Evolutionary conservation across 768 basidiomycete genomes (phyloP).

Genomic region (Clitopilus passeckerianus): DNA sequence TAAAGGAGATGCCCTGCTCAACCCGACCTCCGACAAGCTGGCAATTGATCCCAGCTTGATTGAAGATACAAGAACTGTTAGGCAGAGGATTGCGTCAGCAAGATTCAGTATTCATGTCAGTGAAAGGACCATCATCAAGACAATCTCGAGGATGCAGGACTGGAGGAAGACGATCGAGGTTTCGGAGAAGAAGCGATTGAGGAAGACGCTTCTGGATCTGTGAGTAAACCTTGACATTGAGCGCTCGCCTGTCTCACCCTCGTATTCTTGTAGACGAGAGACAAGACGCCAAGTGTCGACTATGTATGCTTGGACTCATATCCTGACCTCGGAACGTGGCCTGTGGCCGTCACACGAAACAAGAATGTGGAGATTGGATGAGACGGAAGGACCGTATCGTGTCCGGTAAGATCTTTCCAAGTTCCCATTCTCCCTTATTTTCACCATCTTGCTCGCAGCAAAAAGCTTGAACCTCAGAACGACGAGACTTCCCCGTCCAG

Average conservation of each 20-base stretch:
- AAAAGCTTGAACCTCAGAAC: conserved; percentile 67
- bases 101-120: conserved; percentile 60
- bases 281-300: conserved; percentile 63
- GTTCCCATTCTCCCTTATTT: background rate
- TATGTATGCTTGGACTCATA: conserved; percentile 54
- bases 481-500: conserved; percentile 43
- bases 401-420: conserved; percentile 51
- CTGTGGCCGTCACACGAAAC: conserved; percentile 64
- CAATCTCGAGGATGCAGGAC: conserved; percentile 56
- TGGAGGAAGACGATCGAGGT: conserved; percentile 68
- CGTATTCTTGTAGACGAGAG: conserved; percentile 55
- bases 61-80: conserved; percentile 44
- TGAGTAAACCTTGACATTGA: conserved; percentile 25
- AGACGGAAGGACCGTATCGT: conserved; percentile 87
- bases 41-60: conserved; percentile 51
- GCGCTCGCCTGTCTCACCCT: background rate
- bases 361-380: conserved; percentile 75
- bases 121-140: conserved; percentile 59
- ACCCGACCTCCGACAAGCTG: conserved; percentile 42
- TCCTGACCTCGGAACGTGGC: conserved; percentile 72
- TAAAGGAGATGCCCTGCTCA: conserved; percentile 45
- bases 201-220: conserved; percentile 73
- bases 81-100: conserved; percentile 50
- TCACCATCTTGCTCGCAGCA: conserved; percentile 33
- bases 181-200: conserved; percentile 67